A percentile compares a stretch with the other conserved stretches of the same genome.
phyloP scores from a whole-genome alignment of 345 rosid species.

The Lepidium africanum region DNA sequence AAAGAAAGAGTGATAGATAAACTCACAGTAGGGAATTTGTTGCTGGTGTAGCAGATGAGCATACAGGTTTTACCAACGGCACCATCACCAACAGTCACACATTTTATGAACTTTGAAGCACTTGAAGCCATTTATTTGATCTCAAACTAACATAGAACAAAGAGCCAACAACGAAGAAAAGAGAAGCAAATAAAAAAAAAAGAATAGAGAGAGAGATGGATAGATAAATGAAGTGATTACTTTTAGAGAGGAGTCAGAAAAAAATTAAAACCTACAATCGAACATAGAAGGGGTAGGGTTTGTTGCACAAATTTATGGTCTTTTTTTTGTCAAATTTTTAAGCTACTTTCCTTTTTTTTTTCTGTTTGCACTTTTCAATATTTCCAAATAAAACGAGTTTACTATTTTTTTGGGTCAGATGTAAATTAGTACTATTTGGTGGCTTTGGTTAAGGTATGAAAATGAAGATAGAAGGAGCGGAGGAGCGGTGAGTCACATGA shows the following conservation, averaged over 20 bases:
- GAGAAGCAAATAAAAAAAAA: no score
- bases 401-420: no score
- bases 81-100: conserved; percentile 35
- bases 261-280: background rate
- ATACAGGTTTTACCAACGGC: conserved; percentile 36
- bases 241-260: background rate
- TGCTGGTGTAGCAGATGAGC: conserved; percentile 38
- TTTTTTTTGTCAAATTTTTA: background rate
- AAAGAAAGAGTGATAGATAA: background rate
- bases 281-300: conserved; percentile 16
- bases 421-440: conserved; percentile 12
- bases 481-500: conserved; percentile 24
- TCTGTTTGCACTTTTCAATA: background rate
- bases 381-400: background rate
- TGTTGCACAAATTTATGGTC: conserved; percentile 18
- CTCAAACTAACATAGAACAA: background rate
- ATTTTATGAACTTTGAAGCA: conserved; percentile 32
- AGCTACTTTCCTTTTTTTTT: background rate
- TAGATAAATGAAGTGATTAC: conserved; percentile 26
- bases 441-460: background rate
- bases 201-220: background rate
- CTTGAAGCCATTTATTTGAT: conserved; percentile 23
- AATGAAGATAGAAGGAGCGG: background rate
- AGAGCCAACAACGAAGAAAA: background rate
- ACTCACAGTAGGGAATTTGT: conserved; percentile 34